Percentiles rank a stretch among this genome's conserved stretches.
These are phyloP conservation scores for Fusarium foetens DNA, from an alignment of 2,329 filamentous ascomycete genomes.

Conservation along the genomic window DNA sequence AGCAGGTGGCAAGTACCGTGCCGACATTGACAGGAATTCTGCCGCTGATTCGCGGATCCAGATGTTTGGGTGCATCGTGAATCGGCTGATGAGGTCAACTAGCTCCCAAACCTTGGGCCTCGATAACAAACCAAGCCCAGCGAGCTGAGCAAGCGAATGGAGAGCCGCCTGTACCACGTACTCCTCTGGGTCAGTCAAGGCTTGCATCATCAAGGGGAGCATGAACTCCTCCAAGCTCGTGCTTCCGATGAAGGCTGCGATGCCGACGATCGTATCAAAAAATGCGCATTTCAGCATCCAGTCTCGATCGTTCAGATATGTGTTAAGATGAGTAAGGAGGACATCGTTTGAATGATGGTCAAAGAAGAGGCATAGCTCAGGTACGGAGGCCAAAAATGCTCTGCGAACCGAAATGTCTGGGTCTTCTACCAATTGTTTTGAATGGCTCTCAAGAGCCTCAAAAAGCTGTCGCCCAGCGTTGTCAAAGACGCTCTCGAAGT, in stretches of 20 bases:
- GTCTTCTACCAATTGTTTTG: constrained; percentile 90
- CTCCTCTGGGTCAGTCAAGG: constrained; percentile 90
- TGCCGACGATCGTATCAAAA: constrained; percentile 93
- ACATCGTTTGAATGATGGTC: constrained; percentile 93
- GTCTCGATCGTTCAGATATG: constrained; percentile 94
- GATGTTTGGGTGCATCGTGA: constrained; percentile 91
- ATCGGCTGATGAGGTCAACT: constrained; percentile 82
- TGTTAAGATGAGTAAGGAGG: constrained; percentile 95
- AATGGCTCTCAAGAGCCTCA: constrained; percentile 85
- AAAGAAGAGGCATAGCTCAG: constrained; percentile 94
- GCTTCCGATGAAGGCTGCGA: constrained; percentile 89
- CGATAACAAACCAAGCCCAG: constrained; percentile 86
- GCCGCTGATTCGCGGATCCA: constrained; percentile 94
- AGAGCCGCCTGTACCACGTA: constrained; percentile 93
- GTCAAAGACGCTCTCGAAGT: constrained; percentile 87
- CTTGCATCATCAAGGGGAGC: constrained; percentile 93
- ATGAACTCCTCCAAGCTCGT: constrained; percentile 95
- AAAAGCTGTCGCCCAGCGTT: constrained; percentile 85
- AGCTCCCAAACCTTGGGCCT: constrained; percentile 88
- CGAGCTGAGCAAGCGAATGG: constrained; percentile 87
- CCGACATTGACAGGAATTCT: constrained; percentile 82
- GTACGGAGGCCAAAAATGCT: constrained; percentile 91
- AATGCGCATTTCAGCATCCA: constrained; percentile 98
- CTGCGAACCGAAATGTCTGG: constrained; percentile 84
- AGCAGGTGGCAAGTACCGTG: constrained; percentile 78